phyloP scores from a whole-genome alignment of 1,284 basidiomycete species.

The Microbotryomycetes sp. region DNA sequence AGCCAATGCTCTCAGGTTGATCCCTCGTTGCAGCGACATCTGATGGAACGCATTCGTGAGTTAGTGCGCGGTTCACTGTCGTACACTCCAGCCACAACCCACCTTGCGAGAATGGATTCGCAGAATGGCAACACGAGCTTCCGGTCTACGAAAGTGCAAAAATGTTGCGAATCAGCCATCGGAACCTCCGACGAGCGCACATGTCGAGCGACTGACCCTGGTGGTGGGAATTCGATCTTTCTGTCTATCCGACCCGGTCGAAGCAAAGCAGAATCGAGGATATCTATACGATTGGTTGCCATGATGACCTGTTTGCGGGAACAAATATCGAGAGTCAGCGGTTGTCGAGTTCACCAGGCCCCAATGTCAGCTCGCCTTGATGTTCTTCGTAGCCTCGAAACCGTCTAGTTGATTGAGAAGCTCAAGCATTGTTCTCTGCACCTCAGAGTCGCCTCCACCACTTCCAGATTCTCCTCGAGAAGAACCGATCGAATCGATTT shows the following conservation, averaged over 20 bases:
- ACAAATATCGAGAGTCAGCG: not conserved
- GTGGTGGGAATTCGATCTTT: conserved; percentile 98
- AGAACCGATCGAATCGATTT: conserved; percentile 96
- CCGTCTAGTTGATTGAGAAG: conserved; percentile 94
- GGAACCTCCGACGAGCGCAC: not conserved
- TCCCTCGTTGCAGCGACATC: conserved; percentile 97
- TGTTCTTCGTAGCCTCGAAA: conserved; percentile 96
- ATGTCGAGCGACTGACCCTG: conserved; percentile 51
- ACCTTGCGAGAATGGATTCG: conserved; percentile 96
- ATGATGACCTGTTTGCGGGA: conserved; percentile 61
- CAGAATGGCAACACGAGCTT: conserved; percentile 92
- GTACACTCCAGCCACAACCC: conserved; percentile 31
- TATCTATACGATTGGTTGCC: conserved; percentile 98
- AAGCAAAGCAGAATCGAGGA: conserved; percentile 87
- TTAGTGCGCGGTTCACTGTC: not conserved
- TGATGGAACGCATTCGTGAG: conserved; percentile 38
- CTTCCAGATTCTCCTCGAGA: conserved; percentile 83
- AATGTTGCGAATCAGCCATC: not conserved
- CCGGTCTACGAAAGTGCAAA: conserved; percentile 49
- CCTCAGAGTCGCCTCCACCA: conserved; percentile 80
- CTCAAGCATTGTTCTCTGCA: conserved; percentile 97
- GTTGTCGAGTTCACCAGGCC: not conserved
- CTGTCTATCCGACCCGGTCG: conserved; percentile 96
- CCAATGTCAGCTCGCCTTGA: conserved; percentile 58
- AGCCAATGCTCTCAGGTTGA: conserved; percentile 86